Evolutionary conservation across 1,139 yeast species (phyloP), one percentile per base, ranked within the genome.

Genomic region (Suhomyces terraborum): DNA sequence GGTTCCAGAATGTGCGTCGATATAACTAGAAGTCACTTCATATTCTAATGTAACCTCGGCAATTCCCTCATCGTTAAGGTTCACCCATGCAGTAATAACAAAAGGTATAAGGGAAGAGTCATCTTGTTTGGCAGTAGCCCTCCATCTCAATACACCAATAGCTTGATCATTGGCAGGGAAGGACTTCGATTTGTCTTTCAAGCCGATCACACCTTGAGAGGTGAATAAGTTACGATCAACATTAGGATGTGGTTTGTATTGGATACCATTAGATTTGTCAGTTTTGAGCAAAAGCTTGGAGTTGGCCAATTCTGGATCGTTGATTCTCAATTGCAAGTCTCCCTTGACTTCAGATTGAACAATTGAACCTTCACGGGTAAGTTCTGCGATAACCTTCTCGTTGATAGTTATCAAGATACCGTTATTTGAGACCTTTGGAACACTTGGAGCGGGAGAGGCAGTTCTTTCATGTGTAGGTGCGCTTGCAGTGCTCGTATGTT

Each of bases 201-300:
- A 78, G 1, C 85, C 84, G 58, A 93, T 81, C 31, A 77, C 66
- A 48, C 77, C 73, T 22, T 72, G 64, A 18, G 74, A 62, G 35
- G 77, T 72, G 63, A 91, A 93, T 55, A 79, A 66, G 36, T 70
- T 71, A 59, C 88, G 84, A 68, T 93, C 97, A 50, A 93, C 95
- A 61, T 91, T 89, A 48, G 98, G 98, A 68, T 93, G 97, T 21
- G 98, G 88, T 64, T 91, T 91, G 72, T 80, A 93, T 59, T 84
- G 93, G 41, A 80, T 75, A 23, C 78, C 79, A 25, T 70, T 58
- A 14, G 70, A 62, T 32, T 70, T 66, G 39, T 71, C 73, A 29
- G 81, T 71, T 35, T 71, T 61, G 48, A 91, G 72, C 47, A 80
- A 61, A 43, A 91, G 74, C 59, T 79, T 80, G 44, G 88, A 77